Evolutionary conservation across 2,329 filamentous ascomycete genomes (phyloP), one percentile per base, ranked within the genome.

Genomic region (Penicillium sumatraense): DNA sequence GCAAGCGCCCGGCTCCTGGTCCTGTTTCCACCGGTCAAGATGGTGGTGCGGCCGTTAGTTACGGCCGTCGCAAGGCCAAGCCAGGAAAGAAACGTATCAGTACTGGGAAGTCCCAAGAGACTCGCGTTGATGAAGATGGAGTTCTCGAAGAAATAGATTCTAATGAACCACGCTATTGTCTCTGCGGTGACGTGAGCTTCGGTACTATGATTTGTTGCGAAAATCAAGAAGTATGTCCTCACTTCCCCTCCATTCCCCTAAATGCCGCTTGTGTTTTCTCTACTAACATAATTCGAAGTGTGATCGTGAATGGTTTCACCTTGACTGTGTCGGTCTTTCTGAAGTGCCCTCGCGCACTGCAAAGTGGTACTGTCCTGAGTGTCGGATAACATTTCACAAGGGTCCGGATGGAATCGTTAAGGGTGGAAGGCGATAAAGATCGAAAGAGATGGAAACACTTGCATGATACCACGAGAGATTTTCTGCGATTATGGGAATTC

Each of bases 311-410:
- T 88, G 86, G 86, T 88, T 88, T 68, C 86, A 88, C 64, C 78
- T 88, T 44, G 77, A 79, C 31, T 88, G 86, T 59, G 80, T 88
- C 23, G 79, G 80, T 13, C 74, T 88, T 16, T 76, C 76, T 6
- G 83, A 85, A 50, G 77, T 84, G 27, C 86, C 86, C 7, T 79
- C 80, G n/a, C 78, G 84, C 21, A 80, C 84, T 11, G 79, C 81
- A 10, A 87, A 86, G 69, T 88, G 86, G 86, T 88, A 85, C 64
- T 88, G 86, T 71, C 84, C 84, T 1, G 82, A 86, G 36, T 88
- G 86, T 64, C 72, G 81, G 41, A 78, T 81, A 64, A 82, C 78
- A 64, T 69, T 77, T 36, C 72, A 74, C 52, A 79, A 75, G 58
- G 74, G 74, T 13, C 64, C 63, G 8, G 73, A 77, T 57, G 75